These are phyloP conservation scores for Tolypocladium endophyticum DNA, from an alignment of 2,329 filamentous ascomycete genomes.

Conservation along the genomic window DNA sequence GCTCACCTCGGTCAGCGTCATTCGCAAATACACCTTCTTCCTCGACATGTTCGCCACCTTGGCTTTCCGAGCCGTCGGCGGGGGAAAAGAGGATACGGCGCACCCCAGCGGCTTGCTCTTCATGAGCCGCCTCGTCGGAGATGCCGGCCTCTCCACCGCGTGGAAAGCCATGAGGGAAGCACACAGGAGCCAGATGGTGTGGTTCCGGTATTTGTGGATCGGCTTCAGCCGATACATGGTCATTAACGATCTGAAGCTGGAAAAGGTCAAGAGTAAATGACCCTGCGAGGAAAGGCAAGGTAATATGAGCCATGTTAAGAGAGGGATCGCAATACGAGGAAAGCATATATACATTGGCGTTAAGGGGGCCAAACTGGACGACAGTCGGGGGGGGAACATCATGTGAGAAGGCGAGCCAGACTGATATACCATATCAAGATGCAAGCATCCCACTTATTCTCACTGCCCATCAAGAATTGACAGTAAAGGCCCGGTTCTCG, in stretches of 20 bases:
- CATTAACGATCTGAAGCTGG: constrained; percentile 70
- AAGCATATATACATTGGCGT: background rate
- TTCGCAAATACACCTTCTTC: constrained; percentile 73
- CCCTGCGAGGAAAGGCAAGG: background rate
- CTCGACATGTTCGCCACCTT: constrained; percentile 69
- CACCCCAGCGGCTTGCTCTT: constrained; percentile 56
- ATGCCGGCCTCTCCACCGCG: constrained; percentile 42
- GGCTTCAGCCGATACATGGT: constrained; percentile 86
- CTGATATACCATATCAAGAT: background rate
- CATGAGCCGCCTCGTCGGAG: constrained; percentile 58
- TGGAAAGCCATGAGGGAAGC: constrained; percentile 81
- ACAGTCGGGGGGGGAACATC: background rate
- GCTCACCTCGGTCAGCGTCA: constrained; percentile 58
- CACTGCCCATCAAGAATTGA: background rate
- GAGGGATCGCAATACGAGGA: background rate
- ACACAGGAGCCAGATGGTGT: constrained; percentile 94
- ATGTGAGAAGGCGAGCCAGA: background rate
- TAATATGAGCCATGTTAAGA: background rate
- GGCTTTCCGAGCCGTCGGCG: constrained; percentile 36
- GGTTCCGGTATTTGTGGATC: constrained; percentile 98
- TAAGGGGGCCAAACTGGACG: background rate
- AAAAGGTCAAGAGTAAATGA: constrained; percentile 21
- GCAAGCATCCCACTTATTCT: background rate
- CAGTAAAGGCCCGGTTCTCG: too few relatives aligned
- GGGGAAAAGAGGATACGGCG: constrained; percentile 17